phyloP scores from a whole-genome alignment of 1,284 basidiomycete species.

The Tausonia pullulans region DNA sequence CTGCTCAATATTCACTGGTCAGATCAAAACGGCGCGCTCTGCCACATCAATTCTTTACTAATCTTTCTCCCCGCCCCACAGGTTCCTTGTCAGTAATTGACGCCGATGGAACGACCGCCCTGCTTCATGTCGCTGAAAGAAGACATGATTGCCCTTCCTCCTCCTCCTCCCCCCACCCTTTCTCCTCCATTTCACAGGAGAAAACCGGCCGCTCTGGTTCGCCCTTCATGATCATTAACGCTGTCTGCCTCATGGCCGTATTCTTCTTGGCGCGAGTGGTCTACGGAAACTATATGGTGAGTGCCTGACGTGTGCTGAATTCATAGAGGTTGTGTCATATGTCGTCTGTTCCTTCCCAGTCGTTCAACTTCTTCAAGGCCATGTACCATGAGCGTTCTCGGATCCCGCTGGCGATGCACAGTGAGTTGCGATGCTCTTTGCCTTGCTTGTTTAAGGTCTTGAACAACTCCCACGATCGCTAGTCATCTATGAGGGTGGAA shows the following conservation, averaged over 20 bases:
- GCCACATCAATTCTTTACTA: no score
- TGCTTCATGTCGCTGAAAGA: no score
- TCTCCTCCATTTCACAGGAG: conserved; percentile 39
- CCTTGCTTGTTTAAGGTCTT: not conserved
- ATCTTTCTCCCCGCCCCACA: no score
- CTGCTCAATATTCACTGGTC: conserved; percentile 68
- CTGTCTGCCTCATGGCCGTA: conserved; percentile 46
- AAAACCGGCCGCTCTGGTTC: conserved; percentile 59
- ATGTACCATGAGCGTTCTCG: conserved; percentile 42
- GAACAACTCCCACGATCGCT: conserved; percentile 18
- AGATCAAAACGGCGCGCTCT: no score
- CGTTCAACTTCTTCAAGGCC: conserved; percentile 49
- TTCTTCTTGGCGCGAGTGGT: conserved; percentile 55
- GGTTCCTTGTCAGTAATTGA: no score
- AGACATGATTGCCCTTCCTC: not conserved
- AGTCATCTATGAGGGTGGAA: conserved; percentile 45
- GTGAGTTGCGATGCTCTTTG: not conserved
- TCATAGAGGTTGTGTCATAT: not conserved
- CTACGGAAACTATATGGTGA: conserved; percentile 52
- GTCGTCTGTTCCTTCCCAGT: conserved; percentile 34
- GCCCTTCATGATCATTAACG: conserved; percentile 53
- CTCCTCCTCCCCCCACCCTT: not conserved
- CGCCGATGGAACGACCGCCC: no score
- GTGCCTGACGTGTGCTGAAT: conserved; percentile 22
- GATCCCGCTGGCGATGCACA: conserved; percentile 39